Evolutionary conservation across 306 rosid species (phyloP).

Genomic region (Lablab purpureus): DNA sequence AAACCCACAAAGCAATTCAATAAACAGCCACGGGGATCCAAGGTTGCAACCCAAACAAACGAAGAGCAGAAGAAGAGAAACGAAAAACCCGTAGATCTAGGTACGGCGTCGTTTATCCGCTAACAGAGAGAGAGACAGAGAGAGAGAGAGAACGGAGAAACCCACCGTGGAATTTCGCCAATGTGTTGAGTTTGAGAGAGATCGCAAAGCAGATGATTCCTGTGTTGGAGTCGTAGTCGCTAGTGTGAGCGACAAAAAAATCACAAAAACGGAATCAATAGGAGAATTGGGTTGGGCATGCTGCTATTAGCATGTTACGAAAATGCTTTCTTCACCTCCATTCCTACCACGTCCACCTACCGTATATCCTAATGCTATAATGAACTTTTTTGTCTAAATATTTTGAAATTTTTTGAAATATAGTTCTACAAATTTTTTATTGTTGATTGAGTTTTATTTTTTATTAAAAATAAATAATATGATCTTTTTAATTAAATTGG

Average conservation of each 20-base stretch:
- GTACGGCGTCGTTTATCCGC: neutral
- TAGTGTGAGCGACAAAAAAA: neutral
- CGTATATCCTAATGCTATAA: too few relatives aligned
- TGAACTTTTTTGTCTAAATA: too few relatives aligned
- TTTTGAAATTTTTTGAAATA: too few relatives aligned
- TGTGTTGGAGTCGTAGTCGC: neutral
- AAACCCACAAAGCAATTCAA: neutral
- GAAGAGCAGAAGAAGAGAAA: neutral
- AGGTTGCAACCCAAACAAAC: neutral
- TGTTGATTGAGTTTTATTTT: too few relatives aligned
- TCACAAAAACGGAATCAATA: neutral
- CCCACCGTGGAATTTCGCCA: neutral
- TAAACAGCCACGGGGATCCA: neutral
- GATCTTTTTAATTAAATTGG: too few relatives aligned
- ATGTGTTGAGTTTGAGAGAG: neutral
- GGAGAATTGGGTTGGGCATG: neutral
- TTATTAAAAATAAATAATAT: too few relatives aligned
- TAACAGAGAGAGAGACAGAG: neutral
- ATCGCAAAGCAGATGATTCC: neutral
- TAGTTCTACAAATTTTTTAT: too few relatives aligned
- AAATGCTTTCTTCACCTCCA: too few relatives aligned
- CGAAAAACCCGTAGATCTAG: slow-evolving; percentile 33
- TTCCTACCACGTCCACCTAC: too few relatives aligned
- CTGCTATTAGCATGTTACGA: neutral
- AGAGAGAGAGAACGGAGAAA: slow-evolving; percentile 5